Percentiles rank a stretch among this genome's conserved stretches.
phyloP scores from a whole-genome alignment of 306 rosid genomes.

The Inga leiocalycina region DNA sequence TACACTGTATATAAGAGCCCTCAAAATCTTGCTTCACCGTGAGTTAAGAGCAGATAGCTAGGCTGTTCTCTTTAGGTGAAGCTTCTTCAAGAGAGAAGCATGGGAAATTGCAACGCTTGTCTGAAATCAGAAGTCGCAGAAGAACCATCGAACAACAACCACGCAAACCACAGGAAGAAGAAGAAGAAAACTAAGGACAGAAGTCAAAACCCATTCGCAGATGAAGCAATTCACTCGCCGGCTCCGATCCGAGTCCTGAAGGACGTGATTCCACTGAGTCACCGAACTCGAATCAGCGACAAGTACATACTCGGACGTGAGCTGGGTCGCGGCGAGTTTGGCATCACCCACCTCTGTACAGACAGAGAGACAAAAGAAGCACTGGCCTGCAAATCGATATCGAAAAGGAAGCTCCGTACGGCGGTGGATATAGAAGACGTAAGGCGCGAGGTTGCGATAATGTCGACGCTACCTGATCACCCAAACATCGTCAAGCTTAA shows the following conservation, averaged over 20 bases:
- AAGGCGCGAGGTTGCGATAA: constrained; percentile 77
- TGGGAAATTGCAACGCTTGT: constrained; percentile 89
- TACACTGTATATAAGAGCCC: not conserved
- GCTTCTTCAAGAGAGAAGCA: constrained; percentile 14
- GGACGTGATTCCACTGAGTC: constrained; percentile 74
- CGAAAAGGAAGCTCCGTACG: constrained; percentile 80
- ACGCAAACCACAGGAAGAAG: constrained; percentile 26
- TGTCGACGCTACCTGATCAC: constrained; percentile 73
- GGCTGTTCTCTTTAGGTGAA: not conserved
- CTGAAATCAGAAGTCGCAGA: constrained; percentile 54
- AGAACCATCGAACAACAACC: constrained; percentile 23
- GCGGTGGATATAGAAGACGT: constrained; percentile 72
- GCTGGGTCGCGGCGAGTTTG: constrained; percentile 89
- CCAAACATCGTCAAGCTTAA: constrained; percentile 69
- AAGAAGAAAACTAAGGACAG: constrained; percentile 43
- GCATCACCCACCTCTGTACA: constrained; percentile 81
- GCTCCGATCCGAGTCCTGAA: constrained; percentile 80
- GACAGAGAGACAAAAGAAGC: constrained; percentile 72
- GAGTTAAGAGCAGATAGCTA: not conserved
- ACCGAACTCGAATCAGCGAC: constrained; percentile 78
- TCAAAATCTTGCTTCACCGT: not conserved
- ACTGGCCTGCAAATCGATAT: constrained; percentile 88
- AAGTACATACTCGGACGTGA: constrained; percentile 82
- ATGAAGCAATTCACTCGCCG: constrained; percentile 47
- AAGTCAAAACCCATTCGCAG: constrained; percentile 43